Base-by-base conservation (phyloP, 768 basidiomycete genomes). In the Austroboletus eburneus region DNA sequence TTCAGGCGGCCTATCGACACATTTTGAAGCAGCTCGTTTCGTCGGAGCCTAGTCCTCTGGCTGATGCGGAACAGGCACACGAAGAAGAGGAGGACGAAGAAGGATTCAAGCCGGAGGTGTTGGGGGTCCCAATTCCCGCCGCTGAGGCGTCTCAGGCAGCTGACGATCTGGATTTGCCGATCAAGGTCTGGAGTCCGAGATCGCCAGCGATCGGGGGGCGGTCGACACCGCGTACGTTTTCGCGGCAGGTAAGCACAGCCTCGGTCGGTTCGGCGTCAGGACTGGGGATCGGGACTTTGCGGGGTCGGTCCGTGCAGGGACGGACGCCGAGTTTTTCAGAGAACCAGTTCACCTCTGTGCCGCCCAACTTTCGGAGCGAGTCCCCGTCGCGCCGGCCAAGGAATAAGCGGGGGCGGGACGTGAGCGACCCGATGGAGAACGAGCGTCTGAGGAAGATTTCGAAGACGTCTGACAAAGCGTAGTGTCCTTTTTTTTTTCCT, bases 1-100 rank as follows among this genome's bases (percentile, higher is more conserved):
- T 91, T 3, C 87, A 90, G 57, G 74, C 73, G 1, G 89, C 81
- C 1, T 91, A 83, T 58, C 75, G 82, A 10, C 57, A 66, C 7
- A 65, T 78, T 4, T 43, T 76, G 4, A 55, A 55, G 41, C 14
- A 34, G 2, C 54, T 70, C 21, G 51, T 38, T 0, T 44, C 57
- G 36, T 20, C 39, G 39, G 29, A 40, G 1, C 29, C 37, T 7
- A 12, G 32, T 5, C 38, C 42, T 9, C 36, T 38, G 42, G 20
- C 43, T n/a, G 33, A 35, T 5, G 10, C 10, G 5, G 39, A 50
- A 21, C 47, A 46, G 37, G 13, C 18, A 18, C n/a, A n/a, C n/a
- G 21, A 38, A 14, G 50, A 35, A 5, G 51, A 54, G 35, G 29
- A 1, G 13, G 18, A 33, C 4, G 46, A 49, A 5, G 50, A 64